A percentile compares a stretch with the other conserved stretches of the same genome.
Evolutionary conservation across 106 monocot species (phyloP).

Genomic region (Dactylorhiza incarnata): DNA sequence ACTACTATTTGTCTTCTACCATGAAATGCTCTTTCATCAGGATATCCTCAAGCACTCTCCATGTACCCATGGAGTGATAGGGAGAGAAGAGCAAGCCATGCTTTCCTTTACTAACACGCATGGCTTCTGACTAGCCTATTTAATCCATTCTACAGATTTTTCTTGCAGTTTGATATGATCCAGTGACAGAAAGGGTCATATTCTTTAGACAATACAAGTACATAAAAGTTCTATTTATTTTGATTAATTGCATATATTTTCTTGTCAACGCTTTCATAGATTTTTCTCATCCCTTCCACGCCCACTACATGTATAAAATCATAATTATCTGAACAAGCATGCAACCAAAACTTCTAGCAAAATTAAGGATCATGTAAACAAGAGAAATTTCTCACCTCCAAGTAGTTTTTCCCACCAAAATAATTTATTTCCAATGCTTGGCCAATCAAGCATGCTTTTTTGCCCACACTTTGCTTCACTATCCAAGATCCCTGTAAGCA

Average conservation of each 20-base stretch:
- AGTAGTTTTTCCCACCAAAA: slow-evolving; percentile 70
- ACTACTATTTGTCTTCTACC: too few relatives aligned
- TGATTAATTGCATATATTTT: not conserved
- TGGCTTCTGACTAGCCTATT: not conserved
- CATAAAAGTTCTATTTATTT: not conserved
- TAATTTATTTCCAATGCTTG: slow-evolving; percentile 86
- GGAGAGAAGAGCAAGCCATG: not conserved
- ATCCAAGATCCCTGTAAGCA: slow-evolving; percentile 82
- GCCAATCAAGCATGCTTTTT: slow-evolving; percentile 87
- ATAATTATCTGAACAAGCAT: not conserved
- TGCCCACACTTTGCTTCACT: slow-evolving; percentile 96
- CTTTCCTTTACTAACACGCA: not conserved
- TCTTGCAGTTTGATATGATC: not conserved
- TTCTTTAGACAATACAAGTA: not conserved
- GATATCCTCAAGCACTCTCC: too few relatives aligned
- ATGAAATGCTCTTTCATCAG: too few relatives aligned
- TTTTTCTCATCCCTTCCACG: too few relatives aligned
- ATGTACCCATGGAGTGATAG: too few relatives aligned
- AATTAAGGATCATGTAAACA: not conserved
- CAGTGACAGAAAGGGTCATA: not conserved
- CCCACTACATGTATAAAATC: not conserved
- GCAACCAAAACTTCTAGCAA: not conserved
- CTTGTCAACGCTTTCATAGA: not conserved
- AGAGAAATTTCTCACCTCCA: slow-evolving; percentile 52
- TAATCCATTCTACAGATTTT: not conserved